phyloP scores from a whole-genome alignment of 108 stramenopile genomes.

The Nannochloropsis salina region DNA sequence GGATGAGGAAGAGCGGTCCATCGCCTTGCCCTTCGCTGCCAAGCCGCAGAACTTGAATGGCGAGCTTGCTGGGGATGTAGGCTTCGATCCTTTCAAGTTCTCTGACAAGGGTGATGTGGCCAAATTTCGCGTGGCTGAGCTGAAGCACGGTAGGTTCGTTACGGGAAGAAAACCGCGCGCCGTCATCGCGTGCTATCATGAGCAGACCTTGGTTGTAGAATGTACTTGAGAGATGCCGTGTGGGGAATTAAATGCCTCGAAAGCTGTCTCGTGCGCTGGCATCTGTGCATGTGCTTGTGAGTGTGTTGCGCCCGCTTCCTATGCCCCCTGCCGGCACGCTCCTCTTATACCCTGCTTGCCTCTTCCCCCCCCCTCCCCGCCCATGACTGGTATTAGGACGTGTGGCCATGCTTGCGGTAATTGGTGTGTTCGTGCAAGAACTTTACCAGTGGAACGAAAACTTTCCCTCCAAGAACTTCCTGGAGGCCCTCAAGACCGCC shows the following conservation, averaged over 20 bases:
- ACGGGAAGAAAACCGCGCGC: too few species aligned
- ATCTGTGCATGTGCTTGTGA: too few species aligned
- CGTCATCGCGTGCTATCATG: too few species aligned
- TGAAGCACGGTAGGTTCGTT: constrained; percentile 34
- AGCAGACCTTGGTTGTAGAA: too few species aligned
- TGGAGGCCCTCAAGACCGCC: constrained; percentile 46
- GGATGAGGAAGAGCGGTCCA: constrained; percentile 26
- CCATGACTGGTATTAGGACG: constrained; percentile 21
- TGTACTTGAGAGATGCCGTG: too few species aligned
- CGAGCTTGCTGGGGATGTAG: constrained; percentile 50
- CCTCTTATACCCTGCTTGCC: background rate
- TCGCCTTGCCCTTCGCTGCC: constrained; percentile 47
- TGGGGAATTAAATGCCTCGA: too few species aligned
- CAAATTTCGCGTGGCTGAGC: constrained; percentile 53
- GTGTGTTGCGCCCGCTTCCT: too few species aligned
- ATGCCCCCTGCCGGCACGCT: too few species aligned
- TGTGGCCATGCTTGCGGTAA: constrained; percentile 45
- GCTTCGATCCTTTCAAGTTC: constrained; percentile 52
- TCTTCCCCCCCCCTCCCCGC: background rate
- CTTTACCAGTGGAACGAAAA: constrained; percentile 37
- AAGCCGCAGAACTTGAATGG: constrained; percentile 47
- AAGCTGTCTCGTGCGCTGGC: too few species aligned
- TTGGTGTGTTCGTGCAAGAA: constrained; percentile 43
- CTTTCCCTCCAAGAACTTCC: constrained; percentile 47
- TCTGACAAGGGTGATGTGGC: constrained; percentile 50